Conservation (phyloP, 768 basidiomycete genomes). For the Mycena filopes region DNA sequence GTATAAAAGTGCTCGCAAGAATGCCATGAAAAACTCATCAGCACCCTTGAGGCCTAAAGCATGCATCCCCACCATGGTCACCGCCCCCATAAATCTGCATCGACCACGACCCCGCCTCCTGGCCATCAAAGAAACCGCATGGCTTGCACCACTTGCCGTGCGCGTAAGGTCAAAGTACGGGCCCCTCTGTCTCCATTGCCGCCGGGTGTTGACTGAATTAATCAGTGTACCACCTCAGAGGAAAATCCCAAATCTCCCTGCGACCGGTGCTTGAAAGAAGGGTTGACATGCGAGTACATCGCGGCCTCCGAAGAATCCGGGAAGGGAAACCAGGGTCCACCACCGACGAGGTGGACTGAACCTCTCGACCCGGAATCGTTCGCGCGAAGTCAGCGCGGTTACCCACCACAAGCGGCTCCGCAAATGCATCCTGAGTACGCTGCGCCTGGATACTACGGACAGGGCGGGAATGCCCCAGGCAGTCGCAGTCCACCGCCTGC, state of each 20-base stretch:
- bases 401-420: not conserved
- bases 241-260: slow-evolving; percentile 18
- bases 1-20: not conserved
- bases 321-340: not conserved
- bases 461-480: too few relatives aligned
- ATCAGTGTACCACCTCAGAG: slow-evolving; percentile 13
- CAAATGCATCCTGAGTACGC: slow-evolving; percentile 1
- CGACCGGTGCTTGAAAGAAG: slow-evolving; percentile 26
- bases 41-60: not conserved
- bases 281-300: slow-evolving; percentile 24
- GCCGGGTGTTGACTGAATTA: not conserved
- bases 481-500: not conserved
- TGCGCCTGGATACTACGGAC: not conserved
- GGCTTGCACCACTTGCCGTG: not conserved
- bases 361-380: slow-evolving; percentile 29
- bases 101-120: slow-evolving; percentile 2
- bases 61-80: not conserved
- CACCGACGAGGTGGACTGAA: slow-evolving; percentile 10
- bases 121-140: slow-evolving; percentile 23
- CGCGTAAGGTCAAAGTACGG: not conserved
- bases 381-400: slow-evolving; percentile 15
- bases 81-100: not conserved
- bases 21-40: not conserved
- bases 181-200: not conserved
- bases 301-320: not conserved